Conservation (phyloP, 1,284 basidiomycete species). For the Fereydounia khargensis region DNA sequence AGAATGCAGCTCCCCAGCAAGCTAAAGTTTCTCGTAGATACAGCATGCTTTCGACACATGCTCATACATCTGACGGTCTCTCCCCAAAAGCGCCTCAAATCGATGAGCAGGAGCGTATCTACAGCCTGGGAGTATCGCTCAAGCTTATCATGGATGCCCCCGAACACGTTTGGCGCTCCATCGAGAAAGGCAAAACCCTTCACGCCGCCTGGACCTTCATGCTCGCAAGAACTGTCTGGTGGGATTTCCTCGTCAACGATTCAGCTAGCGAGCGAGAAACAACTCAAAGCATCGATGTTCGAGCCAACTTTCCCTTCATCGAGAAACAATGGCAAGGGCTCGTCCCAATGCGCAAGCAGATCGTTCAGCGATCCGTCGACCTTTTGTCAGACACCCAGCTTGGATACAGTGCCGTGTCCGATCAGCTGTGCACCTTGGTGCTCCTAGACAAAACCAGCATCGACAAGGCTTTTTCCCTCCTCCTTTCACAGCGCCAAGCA, state of each 20-base stretch:
- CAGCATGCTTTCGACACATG: too few relatives aligned
- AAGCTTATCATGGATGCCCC: slow-evolving; percentile 40
- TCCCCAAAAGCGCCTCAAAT: too few relatives aligned
- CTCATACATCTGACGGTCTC: too few relatives aligned
- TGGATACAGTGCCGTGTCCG: slow-evolving; percentile 16
- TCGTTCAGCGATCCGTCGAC: slow-evolving; percentile 18
- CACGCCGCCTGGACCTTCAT: slow-evolving; percentile 39
- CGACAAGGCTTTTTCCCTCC: slow-evolving; percentile 11
- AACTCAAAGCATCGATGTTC: slow-evolving; percentile 17
- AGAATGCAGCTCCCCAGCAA: background rate
- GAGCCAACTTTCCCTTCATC: slow-evolving; percentile 35
- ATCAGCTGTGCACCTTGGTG: slow-evolving; percentile 26
- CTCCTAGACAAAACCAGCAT: slow-evolving; percentile 22
- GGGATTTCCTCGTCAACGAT: slow-evolving; percentile 4
- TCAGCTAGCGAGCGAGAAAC: background rate
- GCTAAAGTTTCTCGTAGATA: background rate
- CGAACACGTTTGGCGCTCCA: slow-evolving; percentile 40
- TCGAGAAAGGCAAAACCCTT: slow-evolving; percentile 38
- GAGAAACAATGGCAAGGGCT: slow-evolving; percentile 38
- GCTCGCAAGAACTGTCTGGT: slow-evolving; percentile 28
- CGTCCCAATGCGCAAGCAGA: slow-evolving; percentile 39
- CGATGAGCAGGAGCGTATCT: slow-evolving; percentile 21
- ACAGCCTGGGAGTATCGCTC: slow-evolving; percentile 29
- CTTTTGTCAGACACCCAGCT: slow-evolving; percentile 27
- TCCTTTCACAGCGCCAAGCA: slow-evolving; percentile 26